Evolutionary conservation across 805 yeast genomes (phyloP), one percentile per base, ranked within the genome.

Genomic region (Yarrowia divulgata): DNA sequence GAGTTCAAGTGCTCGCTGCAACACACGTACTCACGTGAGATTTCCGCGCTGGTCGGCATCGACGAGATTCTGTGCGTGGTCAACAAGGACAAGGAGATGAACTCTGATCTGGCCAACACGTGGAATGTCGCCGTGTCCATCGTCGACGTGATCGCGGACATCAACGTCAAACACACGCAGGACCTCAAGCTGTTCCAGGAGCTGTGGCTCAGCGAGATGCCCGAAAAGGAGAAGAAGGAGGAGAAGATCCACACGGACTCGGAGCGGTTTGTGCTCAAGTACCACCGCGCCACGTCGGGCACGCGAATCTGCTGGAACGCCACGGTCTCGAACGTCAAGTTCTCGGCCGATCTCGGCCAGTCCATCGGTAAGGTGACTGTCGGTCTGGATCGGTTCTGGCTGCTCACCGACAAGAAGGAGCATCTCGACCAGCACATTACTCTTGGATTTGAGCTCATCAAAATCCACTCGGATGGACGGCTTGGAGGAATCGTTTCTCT

Each of bases 11-110:
- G 94, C 0, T 87, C 93, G 0, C 79, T 95, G 43, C 97, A 92
- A 74, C 99, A 95, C 77, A 87, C 91, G 16, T 95, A 91, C 75
- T 94, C 98, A 0, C 85, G 97, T 71, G 97, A 92, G 71, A 84
- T 90, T 42, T 43, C 52, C 2, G 69, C 86, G 13, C 82, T 83
- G 4, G 81, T 85, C n/a, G 79, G 85, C 19, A 75, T 88, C 45
- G 81, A 84, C 0, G 83, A 82, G 50, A 49, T 63, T 23, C 57
- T 63, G n/a, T 40, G 43, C 16, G 68, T 63, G 4, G 57, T 63
- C 48, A 63, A 63, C 57, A 63, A 63, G 48, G 57, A 35, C 45
- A 63, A 63, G 68, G 55, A 48, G 32, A 37, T 18, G 10, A 34
- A 34, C 35, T 6, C 34, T 0, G 79, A 80, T 7, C n/a, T n/a